A percentile compares a stretch with the other conserved stretches of the same genome.
These are phyloP conservation scores for Alternaria ventricosa DNA, from an alignment of 2,329 filamentous ascomycete genomes.

Conservation along the genomic window DNA sequence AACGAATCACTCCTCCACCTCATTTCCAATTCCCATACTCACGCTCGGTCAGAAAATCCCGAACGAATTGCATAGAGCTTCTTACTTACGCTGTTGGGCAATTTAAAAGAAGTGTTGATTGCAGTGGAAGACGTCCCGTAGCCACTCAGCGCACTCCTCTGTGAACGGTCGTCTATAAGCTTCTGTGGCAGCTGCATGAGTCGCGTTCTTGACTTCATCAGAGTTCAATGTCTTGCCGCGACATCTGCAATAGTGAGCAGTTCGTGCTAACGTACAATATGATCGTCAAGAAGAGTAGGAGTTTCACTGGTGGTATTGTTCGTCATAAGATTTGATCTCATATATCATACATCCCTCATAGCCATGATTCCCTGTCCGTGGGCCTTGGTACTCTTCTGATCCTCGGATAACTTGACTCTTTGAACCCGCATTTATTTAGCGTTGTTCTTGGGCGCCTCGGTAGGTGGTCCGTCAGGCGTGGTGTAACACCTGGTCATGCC, in stretches of 20 bases:
- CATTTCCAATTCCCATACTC: neutral
- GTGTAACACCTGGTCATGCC: slow-evolving; percentile 92
- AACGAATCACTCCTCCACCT: neutral
- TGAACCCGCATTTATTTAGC: slow-evolving; percentile 23
- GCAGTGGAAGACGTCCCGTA: slow-evolving; percentile 11
- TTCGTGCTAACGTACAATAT: neutral
- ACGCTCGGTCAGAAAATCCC: neutral
- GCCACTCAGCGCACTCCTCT: slow-evolving; percentile 10
- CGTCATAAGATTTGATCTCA: neutral
- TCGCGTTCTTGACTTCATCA: neutral
- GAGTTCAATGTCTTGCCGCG: too few species aligned
- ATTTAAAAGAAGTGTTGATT: slow-evolving; percentile 12
- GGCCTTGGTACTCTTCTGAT: neutral
- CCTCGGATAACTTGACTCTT: neutral
- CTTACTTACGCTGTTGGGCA: slow-evolving; percentile 4
- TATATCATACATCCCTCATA: neutral
- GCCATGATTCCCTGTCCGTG: neutral
- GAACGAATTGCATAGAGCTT: slow-evolving; percentile 4
- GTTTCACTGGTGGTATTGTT: neutral
- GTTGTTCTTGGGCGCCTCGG: slow-evolving; percentile 60
- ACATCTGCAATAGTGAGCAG: neutral
- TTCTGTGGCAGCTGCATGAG: neutral
- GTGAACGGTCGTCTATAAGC: neutral
- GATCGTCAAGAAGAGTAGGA: neutral
- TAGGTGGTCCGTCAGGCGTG: slow-evolving; percentile 65